Evolutionary conservation across 805 yeast species (phyloP), one percentile per base, ranked within the genome.

Genomic region (Lachancea cidri): DNA sequence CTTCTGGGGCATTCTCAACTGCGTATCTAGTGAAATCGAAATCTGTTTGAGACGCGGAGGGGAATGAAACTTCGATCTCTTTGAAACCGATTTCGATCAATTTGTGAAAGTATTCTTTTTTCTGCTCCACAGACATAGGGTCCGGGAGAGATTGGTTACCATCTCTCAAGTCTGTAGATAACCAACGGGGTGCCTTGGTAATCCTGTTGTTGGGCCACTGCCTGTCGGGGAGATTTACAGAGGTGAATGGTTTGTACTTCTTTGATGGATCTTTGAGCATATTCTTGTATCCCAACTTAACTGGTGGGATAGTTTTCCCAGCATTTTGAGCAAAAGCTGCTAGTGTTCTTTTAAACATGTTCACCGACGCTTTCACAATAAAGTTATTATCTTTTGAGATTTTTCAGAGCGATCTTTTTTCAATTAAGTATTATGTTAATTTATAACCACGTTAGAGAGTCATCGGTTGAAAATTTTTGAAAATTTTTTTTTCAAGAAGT

Each of bases 131-230:
- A 7, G 83, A 72, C 91, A 83, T 83, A 20, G 91, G 91, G 65
- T 83, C 91, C 19, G 91, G 91, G 43, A 83, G 69, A 15, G 88
- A 77, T 60, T 83, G 91, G 65, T 83, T 83, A 48, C 91, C 91
- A 57, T 83, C 91, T 68, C 91, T 74, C 48, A 83, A 70, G 62
- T 83, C 91, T 1, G 91, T 83, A 6, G 86, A 77, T 41, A 83
- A 70, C 91, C 91, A 83, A 58, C 88, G 71, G 47, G 91, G 91
- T 4, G 88, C 83, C 59, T 79, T 79, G 36, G 75, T 73, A 53
- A 83, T 78, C 35, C 71, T 62, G 35, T 77, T 78, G 51, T 72
- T 65, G 16, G 91, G 91, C 91, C 91, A 83, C 33, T 75, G 72
- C 62, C 91, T 72, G 58, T 81, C 73, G 19, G 77, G 74, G 41